phyloP scores from a whole-genome alignment of 2,329 filamentous ascomycete species.

The Aspergillus sp. region DNA sequence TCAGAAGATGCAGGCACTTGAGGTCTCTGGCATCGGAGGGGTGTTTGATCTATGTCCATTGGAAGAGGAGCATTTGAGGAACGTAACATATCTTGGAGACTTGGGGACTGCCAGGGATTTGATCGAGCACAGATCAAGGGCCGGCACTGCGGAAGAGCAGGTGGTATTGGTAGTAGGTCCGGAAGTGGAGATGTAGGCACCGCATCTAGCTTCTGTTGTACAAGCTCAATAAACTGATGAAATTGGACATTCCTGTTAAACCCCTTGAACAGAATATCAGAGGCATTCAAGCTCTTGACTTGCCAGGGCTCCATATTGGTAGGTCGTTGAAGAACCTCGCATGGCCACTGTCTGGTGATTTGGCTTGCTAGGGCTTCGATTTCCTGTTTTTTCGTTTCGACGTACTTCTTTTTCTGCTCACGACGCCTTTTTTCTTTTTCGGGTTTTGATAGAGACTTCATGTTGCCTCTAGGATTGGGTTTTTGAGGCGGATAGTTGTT shows the following conservation, averaged over 20 bases:
- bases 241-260: not conserved
- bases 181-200: not conserved
- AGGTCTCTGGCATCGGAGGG: not conserved
- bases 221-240: not conserved
- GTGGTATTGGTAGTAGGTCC: not conserved
- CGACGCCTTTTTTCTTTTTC: not conserved
- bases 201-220: not conserved
- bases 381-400: not conserved
- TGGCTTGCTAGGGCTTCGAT: not conserved
- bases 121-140: not conserved
- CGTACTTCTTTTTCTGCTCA: not conserved
- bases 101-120: not conserved
- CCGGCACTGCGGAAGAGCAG: not conserved
- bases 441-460: not conserved
- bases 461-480: not conserved
- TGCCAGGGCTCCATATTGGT: not conserved
- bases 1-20: not conserved
- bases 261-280: not conserved
- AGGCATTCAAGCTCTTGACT: not conserved
- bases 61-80: not conserved
- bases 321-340: not conserved
- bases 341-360: conserved; percentile 1
- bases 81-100: not conserved
- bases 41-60: not conserved
- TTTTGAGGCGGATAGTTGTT: conserved; percentile 7